Evolutionary conservation across 331 rosid species (phyloP).

Genomic region (Quercus phellos): DNA sequence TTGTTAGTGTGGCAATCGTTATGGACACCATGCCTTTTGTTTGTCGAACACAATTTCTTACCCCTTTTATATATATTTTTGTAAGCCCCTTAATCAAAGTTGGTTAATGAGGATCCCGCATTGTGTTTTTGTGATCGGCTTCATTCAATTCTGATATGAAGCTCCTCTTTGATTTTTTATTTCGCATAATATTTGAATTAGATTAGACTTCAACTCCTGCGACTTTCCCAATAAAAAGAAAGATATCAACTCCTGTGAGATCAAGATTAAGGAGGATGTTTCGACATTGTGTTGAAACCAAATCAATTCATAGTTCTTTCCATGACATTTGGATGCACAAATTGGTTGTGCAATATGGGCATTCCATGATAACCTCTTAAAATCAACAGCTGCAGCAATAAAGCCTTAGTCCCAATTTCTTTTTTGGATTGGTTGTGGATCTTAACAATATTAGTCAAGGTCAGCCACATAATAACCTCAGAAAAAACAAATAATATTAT

Average conservation of each 20-base stretch:
- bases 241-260: too few species aligned
- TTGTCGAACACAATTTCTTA: neutral
- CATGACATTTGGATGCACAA: too few species aligned
- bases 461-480: too few species aligned
- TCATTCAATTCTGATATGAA: neutral
- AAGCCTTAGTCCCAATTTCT: too few species aligned
- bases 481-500: too few species aligned
- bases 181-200: neutral
- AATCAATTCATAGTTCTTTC: neutral
- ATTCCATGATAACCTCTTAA: neutral
- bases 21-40: slow-evolving; percentile 9
- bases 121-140: neutral
- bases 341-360: neutral
- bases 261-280: neutral
- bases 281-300: neutral
- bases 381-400: neutral
- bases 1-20: slow-evolving; percentile 5
- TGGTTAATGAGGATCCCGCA: neutral
- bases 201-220: too few species aligned
- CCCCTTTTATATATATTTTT: neutral
- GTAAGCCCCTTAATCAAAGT: neutral
- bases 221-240: too few species aligned
- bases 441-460: too few species aligned
- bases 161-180: neutral
- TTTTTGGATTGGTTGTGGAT: too few species aligned